Percentiles rank a stretch among this genome's conserved stretches.
Evolutionary conservation across 2,329 filamentous ascomycete genomes (phyloP).

Genomic region (Eutypella sp.): DNA sequence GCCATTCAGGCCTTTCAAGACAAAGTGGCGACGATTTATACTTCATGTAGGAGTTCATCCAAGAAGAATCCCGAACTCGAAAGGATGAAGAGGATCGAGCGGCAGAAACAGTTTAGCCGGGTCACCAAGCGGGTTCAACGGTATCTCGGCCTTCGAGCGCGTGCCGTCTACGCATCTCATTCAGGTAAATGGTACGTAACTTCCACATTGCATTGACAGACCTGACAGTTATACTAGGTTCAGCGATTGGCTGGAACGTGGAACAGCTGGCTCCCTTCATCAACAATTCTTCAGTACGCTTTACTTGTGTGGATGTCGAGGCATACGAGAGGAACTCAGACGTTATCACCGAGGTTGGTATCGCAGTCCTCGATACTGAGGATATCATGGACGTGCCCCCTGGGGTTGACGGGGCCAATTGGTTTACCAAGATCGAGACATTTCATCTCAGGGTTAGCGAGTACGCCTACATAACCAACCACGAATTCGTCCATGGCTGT

Average conservation of each 20-base stretch:
- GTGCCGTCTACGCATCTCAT: not conserved
- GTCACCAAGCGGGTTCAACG: conserved; percentile 61
- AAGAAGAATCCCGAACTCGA: conserved; percentile 42
- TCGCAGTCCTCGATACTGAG: conserved; percentile 72
- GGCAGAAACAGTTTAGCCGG: conserved; percentile 46
- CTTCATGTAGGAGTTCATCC: conserved; percentile 40
- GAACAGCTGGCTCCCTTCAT: conserved; percentile 37
- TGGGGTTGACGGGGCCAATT: conserved; percentile 57
- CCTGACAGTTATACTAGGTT: conserved; percentile 3
- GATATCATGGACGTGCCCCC: conserved; percentile 50
- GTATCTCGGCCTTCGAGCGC: conserved; percentile 61
- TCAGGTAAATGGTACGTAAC: conserved; percentile 7
- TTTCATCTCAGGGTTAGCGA: conserved; percentile 77
- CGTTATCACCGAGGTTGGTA: conserved; percentile 77
- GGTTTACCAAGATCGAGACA: conserved; percentile 61
- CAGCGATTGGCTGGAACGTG: conserved; percentile 33
- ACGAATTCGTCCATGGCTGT: conserved; percentile 64
- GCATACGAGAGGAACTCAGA: conserved; percentile 64
- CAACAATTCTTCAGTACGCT: conserved; percentile 55
- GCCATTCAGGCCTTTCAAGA: conserved; percentile 44
- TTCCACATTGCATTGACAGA: not conserved
- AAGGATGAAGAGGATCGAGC: conserved; percentile 40
- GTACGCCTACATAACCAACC: conserved; percentile 60
- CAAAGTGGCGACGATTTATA: conserved; percentile 47
- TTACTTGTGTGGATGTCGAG: conserved; percentile 80